These are phyloP conservation scores for Termitomyces sp. DNA, from an alignment of 768 basidiomycete genomes.

Conservation along the genomic window DNA sequence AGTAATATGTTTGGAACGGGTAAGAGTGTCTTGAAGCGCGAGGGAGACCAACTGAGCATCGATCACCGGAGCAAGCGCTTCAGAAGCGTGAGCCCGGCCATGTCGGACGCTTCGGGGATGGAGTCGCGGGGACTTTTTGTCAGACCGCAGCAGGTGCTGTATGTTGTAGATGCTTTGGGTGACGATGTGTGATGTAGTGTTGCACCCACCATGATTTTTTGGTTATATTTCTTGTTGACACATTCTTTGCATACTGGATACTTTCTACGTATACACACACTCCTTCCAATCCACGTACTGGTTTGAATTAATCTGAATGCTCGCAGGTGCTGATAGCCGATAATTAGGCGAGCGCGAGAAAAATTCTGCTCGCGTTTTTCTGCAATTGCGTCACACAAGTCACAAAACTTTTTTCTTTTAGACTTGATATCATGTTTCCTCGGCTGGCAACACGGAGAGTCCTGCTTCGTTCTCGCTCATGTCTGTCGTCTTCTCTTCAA, in stretches of 20 bases:
- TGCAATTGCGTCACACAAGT: background rate
- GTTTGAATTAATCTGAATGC: background rate
- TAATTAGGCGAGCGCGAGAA: no score
- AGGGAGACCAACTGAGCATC: slow-evolving; percentile 38
- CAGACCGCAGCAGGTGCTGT: slow-evolving; percentile 79
- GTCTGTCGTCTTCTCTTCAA: background rate
- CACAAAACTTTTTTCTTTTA: background rate
- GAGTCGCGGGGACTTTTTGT: slow-evolving; percentile 78
- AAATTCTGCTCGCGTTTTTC: no score
- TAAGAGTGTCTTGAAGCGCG: slow-evolving; percentile 31
- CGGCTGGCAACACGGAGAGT: background rate
- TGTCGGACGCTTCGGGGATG: slow-evolving; percentile 40
- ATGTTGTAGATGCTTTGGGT: slow-evolving; percentile 80
- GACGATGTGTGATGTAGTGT: slow-evolving; percentile 42
- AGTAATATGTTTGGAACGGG: slow-evolving; percentile 18
- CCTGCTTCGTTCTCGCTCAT: background rate
- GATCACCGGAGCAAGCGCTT: slow-evolving; percentile 60
- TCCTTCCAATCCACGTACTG: background rate
- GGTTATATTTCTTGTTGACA: background rate
- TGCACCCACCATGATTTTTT: background rate
- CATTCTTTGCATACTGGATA: background rate
- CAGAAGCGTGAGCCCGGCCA: slow-evolving; percentile 65
- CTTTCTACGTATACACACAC: background rate
- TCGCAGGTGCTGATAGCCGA: no score
- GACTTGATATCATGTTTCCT: background rate